Base-by-base conservation (phyloP, 2,329 filamentous ascomycete species). In the Didymella pomorum region DNA sequence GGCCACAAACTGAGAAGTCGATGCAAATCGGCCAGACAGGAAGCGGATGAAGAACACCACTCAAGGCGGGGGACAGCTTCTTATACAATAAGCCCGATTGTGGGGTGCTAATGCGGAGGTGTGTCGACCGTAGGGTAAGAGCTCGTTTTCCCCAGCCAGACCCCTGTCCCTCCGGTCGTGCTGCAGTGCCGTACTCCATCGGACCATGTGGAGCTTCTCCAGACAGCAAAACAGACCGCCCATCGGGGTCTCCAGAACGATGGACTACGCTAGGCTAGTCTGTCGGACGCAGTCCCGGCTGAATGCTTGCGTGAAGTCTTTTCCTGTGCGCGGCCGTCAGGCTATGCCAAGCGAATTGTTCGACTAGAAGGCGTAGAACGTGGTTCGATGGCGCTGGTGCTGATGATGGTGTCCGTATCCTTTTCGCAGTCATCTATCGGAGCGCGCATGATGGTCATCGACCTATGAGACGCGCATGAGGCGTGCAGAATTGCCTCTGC, bases 41-140 rank as follows among this genome's bases (percentile, higher is more conserved):
- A 46, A 51, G 45, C 45, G 56, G 50, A 54, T 58, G 41, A 42
- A 25, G 18, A 21, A 20, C 25, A 8, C n/a, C 14, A 46, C 18
- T 45, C 29, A 35, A 25, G 43, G 21, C 16, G 43, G 47, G 46
- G 16, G 21, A 20, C 14, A 44, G 56, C 46, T 44, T 55, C 56
- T 60, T 60, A 60, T 60, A 60, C 35, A 16, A 16, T 26, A 10
- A 37, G 33, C 28, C 35, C 3, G 28, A 39, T 20, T 55, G 56
- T 45, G 56, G 56, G 56, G 56, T 60, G 41, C 42, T 23, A 60
- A 55, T 60, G 56, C 56, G 56, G 56, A 60, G 56, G 20, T 35
- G n/a, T 5, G 3, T 28, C 14, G 31, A 51, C 41, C 14, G 26
- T 49, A 31, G 33, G 35, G 42, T 20, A 51, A 26, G 39, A 46